phyloP scores from a whole-genome alignment of 805 yeast species.

The Saccharomyces jurei region DNA sequence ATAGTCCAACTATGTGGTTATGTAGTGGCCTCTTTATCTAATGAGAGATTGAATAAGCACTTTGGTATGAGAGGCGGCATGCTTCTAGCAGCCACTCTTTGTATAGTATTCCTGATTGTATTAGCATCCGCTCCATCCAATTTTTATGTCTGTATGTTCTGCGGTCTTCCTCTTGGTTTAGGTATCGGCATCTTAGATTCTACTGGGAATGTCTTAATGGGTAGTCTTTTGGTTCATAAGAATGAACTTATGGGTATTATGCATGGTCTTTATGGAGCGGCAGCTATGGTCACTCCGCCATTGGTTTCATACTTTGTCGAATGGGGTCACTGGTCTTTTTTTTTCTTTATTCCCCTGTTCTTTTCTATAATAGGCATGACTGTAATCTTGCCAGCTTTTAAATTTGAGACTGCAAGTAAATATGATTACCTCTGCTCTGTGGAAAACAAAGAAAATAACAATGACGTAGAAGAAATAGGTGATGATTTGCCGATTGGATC shows the following conservation, averaged over 20 bases:
- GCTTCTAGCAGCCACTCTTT: constrained; percentile 13
- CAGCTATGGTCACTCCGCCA: constrained; percentile 65
- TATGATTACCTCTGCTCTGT: constrained; percentile 24
- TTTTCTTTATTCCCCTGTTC: constrained; percentile 30
- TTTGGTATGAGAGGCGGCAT: constrained; percentile 28
- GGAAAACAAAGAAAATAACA: constrained; percentile 9
- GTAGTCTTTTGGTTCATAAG: constrained; percentile 35
- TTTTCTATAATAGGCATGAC: constrained; percentile 30
- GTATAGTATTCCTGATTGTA: constrained; percentile 14
- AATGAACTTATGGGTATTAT: constrained; percentile 51
- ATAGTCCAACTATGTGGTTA: constrained; percentile 27
- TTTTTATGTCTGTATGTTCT: constrained; percentile 17
- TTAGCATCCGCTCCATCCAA: constrained; percentile 20
- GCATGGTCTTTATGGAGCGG: constrained; percentile 67
- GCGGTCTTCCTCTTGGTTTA: constrained; percentile 29
- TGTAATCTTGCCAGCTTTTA: constrained; percentile 38
- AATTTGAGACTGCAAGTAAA: constrained; percentile 34
- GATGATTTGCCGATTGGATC: neutral
- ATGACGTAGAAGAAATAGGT: constrained; percentile 5
- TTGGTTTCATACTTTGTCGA: constrained; percentile 40
- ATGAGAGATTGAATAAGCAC: constrained; percentile 21
- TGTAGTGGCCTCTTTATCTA: constrained; percentile 23
- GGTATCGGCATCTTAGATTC: constrained; percentile 31
- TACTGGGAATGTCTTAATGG: constrained; percentile 27
- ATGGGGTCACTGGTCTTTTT: constrained; percentile 24